Evolutionary conservation across 2,329 filamentous ascomycete species (phyloP).

Genomic region (Xylaria sp.): DNA sequence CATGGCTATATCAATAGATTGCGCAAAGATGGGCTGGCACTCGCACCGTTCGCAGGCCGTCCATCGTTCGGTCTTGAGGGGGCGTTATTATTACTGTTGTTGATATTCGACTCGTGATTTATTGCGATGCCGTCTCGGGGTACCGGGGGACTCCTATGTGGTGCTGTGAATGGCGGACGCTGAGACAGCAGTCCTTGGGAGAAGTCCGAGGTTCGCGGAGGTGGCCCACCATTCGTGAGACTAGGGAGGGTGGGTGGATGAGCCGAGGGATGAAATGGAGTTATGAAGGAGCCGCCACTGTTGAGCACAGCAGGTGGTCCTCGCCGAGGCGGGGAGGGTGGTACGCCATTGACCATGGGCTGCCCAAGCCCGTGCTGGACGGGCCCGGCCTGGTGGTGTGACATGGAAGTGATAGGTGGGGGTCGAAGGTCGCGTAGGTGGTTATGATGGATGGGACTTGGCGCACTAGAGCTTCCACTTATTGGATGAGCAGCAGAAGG

Average conservation of each 20-base stretch:
- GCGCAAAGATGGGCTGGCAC: slow-evolving; percentile 78
- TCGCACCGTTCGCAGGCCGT: slow-evolving; percentile 63
- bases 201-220: slow-evolving; percentile 58
- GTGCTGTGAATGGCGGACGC: slow-evolving; percentile 54
- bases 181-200: slow-evolving; percentile 57
- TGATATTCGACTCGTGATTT: slow-evolving; percentile 47
- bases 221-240: slow-evolving; percentile 54
- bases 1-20: slow-evolving; percentile 71
- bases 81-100: slow-evolving; percentile 46
- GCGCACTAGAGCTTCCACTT: slow-evolving; percentile 57
- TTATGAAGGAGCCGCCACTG: slow-evolving; percentile 53
- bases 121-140: slow-evolving; percentile 53
- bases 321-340: slow-evolving; percentile 60
- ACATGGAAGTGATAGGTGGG: slow-evolving; percentile 56
- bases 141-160: slow-evolving; percentile 58
- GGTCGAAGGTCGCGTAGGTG: slow-evolving; percentile 60
- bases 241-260: slow-evolving; percentile 46
- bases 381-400: slow-evolving; percentile 55
- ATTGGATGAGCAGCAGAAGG: slow-evolving; percentile 59
- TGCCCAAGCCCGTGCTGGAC: slow-evolving; percentile 56
- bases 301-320: slow-evolving; percentile 54
- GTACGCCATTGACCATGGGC: slow-evolving; percentile 57
- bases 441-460: slow-evolving; percentile 45
- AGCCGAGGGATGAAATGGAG: slow-evolving; percentile 48
- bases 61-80: slow-evolving; percentile 48